Percentiles rank a stretch among this genome's conserved stretches.
phyloP scores from a whole-genome alignment of 371 early-diverging fungal genomes.

The Mucor indicus region DNA sequence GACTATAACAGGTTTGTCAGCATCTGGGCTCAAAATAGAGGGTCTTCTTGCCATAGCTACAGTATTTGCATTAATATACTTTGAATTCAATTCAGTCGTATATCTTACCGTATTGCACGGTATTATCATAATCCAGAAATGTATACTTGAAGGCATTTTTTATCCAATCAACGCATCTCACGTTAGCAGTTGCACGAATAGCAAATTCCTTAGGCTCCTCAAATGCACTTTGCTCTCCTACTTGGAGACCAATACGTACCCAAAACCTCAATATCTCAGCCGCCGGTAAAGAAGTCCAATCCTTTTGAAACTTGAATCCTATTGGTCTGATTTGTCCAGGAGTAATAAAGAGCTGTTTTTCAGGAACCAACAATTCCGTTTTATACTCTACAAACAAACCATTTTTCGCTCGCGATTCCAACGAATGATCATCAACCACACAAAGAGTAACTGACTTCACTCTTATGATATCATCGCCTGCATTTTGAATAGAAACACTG shows the following conservation, averaged over 20 bases:
- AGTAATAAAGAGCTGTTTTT: background rate
- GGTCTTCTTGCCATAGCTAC: constrained; percentile 26
- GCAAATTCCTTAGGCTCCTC: constrained; percentile 1
- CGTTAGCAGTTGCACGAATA: constrained; percentile 8
- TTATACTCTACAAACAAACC: constrained; percentile 13
- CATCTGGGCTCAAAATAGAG: constrained; percentile 3
- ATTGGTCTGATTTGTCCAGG: constrained; percentile 16
- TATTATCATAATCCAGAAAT: constrained; percentile 61
- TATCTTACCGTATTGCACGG: constrained; percentile 59
- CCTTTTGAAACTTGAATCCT: constrained; percentile 15
- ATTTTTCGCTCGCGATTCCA: background rate
- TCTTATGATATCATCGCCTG: constrained; percentile 3
- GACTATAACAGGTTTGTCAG: constrained; percentile 52
- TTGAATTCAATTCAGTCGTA: too few relatives aligned
- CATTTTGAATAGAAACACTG: constrained; percentile 19
- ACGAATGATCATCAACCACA: constrained; percentile 9
- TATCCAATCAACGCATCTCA: constrained; percentile 13
- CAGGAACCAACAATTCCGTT: constrained; percentile 1
- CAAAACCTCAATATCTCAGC: constrained; percentile 3
- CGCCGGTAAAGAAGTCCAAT: constrained; percentile 8
- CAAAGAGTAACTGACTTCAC: constrained; percentile 12
- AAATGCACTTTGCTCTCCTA: constrained; percentile 4
- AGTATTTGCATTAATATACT: too few relatives aligned
- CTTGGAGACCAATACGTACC: constrained; percentile 10
- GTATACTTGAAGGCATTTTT: constrained; percentile 33